phyloP scores from a whole-genome alignment of 345 rosid genomes.

The Syzygium aqueum region DNA sequence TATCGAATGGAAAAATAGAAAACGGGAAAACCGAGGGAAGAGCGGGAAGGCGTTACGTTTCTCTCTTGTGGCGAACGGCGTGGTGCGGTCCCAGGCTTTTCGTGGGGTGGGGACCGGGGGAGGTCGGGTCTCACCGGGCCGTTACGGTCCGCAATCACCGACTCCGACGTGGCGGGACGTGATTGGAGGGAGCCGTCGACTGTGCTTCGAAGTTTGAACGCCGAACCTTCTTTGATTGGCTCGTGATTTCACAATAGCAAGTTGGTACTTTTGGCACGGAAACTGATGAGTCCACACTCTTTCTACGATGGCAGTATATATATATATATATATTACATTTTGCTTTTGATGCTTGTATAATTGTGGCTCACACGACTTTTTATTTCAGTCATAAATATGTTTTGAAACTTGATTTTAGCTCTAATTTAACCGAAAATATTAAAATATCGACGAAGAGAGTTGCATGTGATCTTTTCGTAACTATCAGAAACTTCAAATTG shows the following conservation, averaged over 20 bases:
- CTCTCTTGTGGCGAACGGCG: background rate
- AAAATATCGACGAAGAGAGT: background rate
- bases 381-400: background rate
- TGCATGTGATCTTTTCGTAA: background rate
- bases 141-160: background rate
- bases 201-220: background rate
- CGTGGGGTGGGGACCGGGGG: background rate
- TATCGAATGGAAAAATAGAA: background rate
- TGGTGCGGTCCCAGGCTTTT: background rate
- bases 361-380: background rate
- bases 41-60: background rate
- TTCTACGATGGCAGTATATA: background rate
- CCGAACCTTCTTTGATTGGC: background rate
- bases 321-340: background rate
- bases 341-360: background rate
- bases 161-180: background rate
- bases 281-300: background rate
- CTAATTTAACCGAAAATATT: background rate
- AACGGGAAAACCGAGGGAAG: background rate
- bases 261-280: background rate
- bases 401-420: too few relatives aligned
- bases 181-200: background rate
- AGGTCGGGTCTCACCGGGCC: background rate
- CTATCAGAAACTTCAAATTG: background rate
- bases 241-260: background rate